phyloP scores from a whole-genome alignment of 1,139 yeast genomes.

The Geotrichum klebahnii region DNA sequence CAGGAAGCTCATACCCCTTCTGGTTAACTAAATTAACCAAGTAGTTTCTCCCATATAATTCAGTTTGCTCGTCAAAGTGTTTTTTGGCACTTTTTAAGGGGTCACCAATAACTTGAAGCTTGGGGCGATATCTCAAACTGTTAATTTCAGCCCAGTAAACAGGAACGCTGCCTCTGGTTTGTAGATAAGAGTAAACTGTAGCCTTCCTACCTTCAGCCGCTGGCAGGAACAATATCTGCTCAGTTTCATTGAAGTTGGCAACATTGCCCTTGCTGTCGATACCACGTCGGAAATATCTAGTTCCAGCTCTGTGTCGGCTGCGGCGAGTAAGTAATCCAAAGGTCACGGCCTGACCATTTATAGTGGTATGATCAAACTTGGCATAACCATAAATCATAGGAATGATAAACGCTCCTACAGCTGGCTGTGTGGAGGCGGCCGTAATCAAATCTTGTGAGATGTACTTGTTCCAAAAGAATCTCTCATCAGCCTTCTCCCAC shows the following conservation, averaged over 20 bases:
- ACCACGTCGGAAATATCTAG: slow-evolving; percentile 94
- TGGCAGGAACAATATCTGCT: slow-evolving; percentile 63
- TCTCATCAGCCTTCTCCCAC: slow-evolving; percentile 47
- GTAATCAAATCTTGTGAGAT: slow-evolving; percentile 55
- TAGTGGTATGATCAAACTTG: slow-evolving; percentile 36
- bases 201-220: neutral
- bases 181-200: slow-evolving; percentile 34
- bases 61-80: slow-evolving; percentile 70
- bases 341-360: slow-evolving; percentile 52
- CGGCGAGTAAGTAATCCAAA: slow-evolving; percentile 79
- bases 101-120: slow-evolving; percentile 60
- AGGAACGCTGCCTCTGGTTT: slow-evolving; percentile 92
- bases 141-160: slow-evolving; percentile 96
- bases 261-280: slow-evolving; percentile 60
- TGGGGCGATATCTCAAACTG: slow-evolving; percentile 81
- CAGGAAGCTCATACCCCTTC: slow-evolving; percentile 89
- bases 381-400: slow-evolving; percentile 79
- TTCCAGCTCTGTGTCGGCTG: slow-evolving; percentile 79
- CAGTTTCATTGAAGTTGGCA: slow-evolving; percentile 95
- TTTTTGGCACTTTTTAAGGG: slow-evolving; percentile 59
- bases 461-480: slow-evolving; percentile 89
- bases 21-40: slow-evolving; percentile 90
- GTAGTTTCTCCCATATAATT: slow-evolving; percentile 72
- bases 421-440: slow-evolving; percentile 40
- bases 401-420: slow-evolving; percentile 52